phyloP scores from a whole-genome alignment of 257 asterid species.

The Penstemon newberryi region DNA sequence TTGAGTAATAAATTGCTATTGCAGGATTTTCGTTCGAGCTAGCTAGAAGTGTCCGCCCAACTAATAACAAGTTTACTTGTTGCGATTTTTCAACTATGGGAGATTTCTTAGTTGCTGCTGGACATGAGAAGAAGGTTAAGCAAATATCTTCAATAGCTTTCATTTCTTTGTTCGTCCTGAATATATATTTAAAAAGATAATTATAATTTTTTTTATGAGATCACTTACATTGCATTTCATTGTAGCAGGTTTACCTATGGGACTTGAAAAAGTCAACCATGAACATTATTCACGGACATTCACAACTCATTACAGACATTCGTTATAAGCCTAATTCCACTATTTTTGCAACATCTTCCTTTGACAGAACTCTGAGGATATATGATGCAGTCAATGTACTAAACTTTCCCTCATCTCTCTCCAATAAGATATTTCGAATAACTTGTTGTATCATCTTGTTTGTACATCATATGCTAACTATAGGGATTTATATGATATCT shows the following conservation, averaged over 20 bases:
- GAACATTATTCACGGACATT: constrained; percentile 29
- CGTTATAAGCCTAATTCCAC: constrained; percentile 45
- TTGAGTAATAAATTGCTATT: constrained; percentile 1
- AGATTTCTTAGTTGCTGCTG: constrained; percentile 51
- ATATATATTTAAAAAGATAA: constrained; percentile 6
- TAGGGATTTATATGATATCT: background rate
- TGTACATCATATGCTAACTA: background rate
- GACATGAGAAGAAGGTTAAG: constrained; percentile 53
- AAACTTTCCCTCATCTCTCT: background rate
- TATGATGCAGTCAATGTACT: constrained; percentile 50
- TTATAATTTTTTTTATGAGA: constrained; percentile 7
- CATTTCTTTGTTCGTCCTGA: background rate
- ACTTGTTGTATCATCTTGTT: background rate
- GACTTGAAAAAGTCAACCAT: constrained; percentile 22
- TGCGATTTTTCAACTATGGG: constrained; percentile 50
- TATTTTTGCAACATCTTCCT: constrained; percentile 52
- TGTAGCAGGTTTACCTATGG: constrained; percentile 42
- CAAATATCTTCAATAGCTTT: constrained; percentile 4
- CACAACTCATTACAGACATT: constrained; percentile 43
- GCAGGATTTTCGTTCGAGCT: constrained; percentile 40
- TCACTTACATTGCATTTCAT: background rate
- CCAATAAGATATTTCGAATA: background rate
- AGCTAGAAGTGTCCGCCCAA: constrained; percentile 30
- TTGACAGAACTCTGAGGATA: constrained; percentile 44
- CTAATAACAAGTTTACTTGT: constrained; percentile 41